A percentile compares a stretch with the other conserved stretches of the same genome.
These are phyloP conservation scores for Triticum urartu DNA, from an alignment of 176 grass and related monocot genomes.

Conservation along the genomic window DNA sequence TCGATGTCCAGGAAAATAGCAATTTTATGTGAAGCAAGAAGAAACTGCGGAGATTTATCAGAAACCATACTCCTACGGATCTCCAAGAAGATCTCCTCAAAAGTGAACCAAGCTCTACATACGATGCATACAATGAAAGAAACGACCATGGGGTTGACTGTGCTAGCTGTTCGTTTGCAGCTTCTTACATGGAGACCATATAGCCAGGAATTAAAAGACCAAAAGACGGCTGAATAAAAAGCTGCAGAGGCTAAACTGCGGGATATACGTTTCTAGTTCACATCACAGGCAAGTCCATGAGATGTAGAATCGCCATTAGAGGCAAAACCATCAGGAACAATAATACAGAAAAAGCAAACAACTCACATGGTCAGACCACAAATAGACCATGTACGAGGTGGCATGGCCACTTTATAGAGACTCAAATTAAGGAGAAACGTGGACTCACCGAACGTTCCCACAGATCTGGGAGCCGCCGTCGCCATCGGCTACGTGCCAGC, in stretches of 20 bases:
- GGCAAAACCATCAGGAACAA: not conserved
- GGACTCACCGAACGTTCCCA: constrained; percentile 26
- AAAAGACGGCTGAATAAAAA: not conserved
- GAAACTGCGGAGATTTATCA: not conserved
- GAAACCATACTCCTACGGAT: not conserved
- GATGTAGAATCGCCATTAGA: constrained; percentile 1
- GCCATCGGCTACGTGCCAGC: not conserved
- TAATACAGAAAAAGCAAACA: not conserved
- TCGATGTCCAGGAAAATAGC: not conserved
- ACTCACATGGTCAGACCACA: not conserved
- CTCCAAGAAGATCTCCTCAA: not conserved
- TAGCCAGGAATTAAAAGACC: not conserved
- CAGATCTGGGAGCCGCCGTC: constrained; percentile 31
- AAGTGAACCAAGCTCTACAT: not conserved
- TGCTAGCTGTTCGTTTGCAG: not conserved
- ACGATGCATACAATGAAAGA: constrained; percentile 54
- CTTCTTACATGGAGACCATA: not conserved
- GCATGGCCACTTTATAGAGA: not conserved
- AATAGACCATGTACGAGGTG: constrained; percentile 7
- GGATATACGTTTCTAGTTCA: not conserved
- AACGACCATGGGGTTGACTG: not conserved
- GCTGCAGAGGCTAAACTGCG: not conserved
- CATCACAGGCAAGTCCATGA: not conserved
- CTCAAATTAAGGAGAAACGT: not conserved
- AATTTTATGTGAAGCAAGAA: not conserved